These are phyloP conservation scores for Rhizophora apiculata DNA, from an alignment of 345 rosid genomes.

Conservation along the genomic window DNA sequence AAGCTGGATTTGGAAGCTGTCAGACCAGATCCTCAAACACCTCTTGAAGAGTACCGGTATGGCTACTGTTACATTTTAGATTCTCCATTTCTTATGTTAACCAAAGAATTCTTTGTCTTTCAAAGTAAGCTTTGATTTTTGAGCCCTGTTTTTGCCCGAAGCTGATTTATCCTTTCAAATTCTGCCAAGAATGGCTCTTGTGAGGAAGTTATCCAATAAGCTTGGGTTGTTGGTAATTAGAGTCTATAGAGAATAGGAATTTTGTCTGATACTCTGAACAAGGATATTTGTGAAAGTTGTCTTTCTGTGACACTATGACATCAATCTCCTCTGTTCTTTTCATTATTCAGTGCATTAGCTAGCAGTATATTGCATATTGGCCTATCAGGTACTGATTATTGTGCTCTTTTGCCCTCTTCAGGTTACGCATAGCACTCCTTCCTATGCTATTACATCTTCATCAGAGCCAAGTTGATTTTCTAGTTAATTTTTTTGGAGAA, in stretches of 20 bases:
- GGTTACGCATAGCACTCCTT: constrained; percentile 70
- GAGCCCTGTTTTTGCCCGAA: too few relatives aligned
- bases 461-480: constrained; percentile 92
- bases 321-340: neutral
- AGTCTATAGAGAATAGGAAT: neutral
- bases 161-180: too few relatives aligned
- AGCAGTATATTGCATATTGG: neutral
- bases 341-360: neutral
- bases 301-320: neutral
- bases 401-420: constrained; percentile 31
- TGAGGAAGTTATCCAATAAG: too few relatives aligned
- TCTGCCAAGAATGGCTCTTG: too few relatives aligned
- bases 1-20: constrained; percentile 81
- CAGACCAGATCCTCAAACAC: constrained; percentile 78
- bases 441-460: constrained; percentile 88
- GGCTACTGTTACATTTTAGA: constrained; percentile 16
- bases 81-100: neutral
- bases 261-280: neutral
- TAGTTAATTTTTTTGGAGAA: constrained; percentile 67
- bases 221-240: too few relatives aligned
- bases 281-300: neutral
- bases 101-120: neutral
- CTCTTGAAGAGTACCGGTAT: constrained; percentile 95
- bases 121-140: neutral
- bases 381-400: constrained; percentile 13